Conservation (phyloP, 2,329 filamentous ascomycete genomes). For the Shiraia bambusicola region DNA sequence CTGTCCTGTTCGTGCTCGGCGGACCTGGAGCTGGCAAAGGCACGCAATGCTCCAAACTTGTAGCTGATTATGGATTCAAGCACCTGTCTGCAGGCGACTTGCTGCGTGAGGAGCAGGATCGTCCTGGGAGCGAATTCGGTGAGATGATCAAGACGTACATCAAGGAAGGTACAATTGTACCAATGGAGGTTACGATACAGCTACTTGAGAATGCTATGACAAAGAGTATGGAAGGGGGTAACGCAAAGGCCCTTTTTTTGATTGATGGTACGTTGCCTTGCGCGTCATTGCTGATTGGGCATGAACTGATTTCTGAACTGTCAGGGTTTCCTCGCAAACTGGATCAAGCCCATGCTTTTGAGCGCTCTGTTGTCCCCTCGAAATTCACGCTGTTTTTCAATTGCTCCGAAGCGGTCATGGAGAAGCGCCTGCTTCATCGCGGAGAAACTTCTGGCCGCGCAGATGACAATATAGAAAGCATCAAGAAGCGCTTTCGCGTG, state of each 20-base stretch:
- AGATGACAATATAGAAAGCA: slow-evolving; percentile 94
- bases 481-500: slow-evolving; percentile 91
- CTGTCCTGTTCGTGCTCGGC: slow-evolving; percentile 95
- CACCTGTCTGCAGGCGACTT: slow-evolving; percentile 94
- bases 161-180: slow-evolving; percentile 91
- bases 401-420: slow-evolving; percentile 87
- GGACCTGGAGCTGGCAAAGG: slow-evolving; percentile 95
- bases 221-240: slow-evolving; percentile 59
- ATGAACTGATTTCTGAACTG: background rate
- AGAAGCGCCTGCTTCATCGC: slow-evolving; percentile 77
- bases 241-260: slow-evolving; percentile 69
- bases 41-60: slow-evolving; percentile 89
- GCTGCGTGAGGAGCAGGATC: slow-evolving; percentile 88
- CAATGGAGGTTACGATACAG: slow-evolving; percentile 97
- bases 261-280: slow-evolving; percentile 57
- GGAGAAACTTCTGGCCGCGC: slow-evolving; percentile 89
- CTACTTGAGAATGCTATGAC: slow-evolving; percentile 93
- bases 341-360: slow-evolving; percentile 94
- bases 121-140: slow-evolving; percentile 83
- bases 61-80: slow-evolving; percentile 83
- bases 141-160: slow-evolving; percentile 92
- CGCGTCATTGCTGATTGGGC: background rate
- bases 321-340: slow-evolving; percentile 90
- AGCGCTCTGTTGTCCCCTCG: slow-evolving; percentile 80
- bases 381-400: slow-evolving; percentile 91